Percentiles rank a stretch among this genome's conserved stretches.
These are phyloP conservation scores for Ochromonadaceae sp. DNA, from an alignment of 352 stramenopile genomes.

Conservation along the genomic window DNA sequence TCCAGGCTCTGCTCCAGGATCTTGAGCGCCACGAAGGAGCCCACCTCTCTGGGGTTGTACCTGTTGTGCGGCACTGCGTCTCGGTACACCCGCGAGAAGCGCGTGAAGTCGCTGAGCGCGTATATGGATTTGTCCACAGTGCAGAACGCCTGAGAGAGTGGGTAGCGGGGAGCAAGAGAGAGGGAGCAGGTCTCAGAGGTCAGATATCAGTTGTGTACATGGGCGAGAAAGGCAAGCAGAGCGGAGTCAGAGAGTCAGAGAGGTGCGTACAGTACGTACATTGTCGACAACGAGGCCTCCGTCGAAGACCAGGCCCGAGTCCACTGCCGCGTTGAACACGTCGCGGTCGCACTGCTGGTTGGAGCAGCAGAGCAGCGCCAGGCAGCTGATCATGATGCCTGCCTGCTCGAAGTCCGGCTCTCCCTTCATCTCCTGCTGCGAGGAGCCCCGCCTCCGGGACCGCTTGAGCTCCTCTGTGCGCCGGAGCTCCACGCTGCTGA, in stretches of 20 bases:
- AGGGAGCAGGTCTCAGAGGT: too few relatives aligned
- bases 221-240: too few relatives aligned
- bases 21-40: slow-evolving; percentile 44
- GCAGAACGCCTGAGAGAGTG: slow-evolving; percentile 45
- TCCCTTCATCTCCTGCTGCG: not conserved
- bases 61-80: slow-evolving; percentile 43
- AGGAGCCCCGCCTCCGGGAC: not conserved
- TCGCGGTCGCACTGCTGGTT: slow-evolving; percentile 38
- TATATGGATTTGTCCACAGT: slow-evolving; percentile 57
- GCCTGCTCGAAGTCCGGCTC: not conserved
- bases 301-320: slow-evolving; percentile 70
- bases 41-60: slow-evolving; percentile 51
- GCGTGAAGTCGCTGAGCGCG: slow-evolving; percentile 45
- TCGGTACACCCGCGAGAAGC: slow-evolving; percentile 55
- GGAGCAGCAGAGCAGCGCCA: slow-evolving; percentile 45
- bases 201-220: too few relatives aligned
- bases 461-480: not conserved
- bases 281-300: slow-evolving; percentile 62
- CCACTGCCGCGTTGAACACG: slow-evolving; percentile 66
- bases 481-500: not conserved
- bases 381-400: not conserved
- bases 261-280: too few relatives aligned
- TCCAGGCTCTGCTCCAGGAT: slow-evolving; percentile 45
- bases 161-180: too few relatives aligned
- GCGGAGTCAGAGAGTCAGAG: too few relatives aligned